A percentile compares a stretch with the other conserved stretches of the same genome.
Evolutionary conservation across 2,329 filamentous ascomycete species (phyloP).

Genomic region (Aspergillus nomiae): DNA sequence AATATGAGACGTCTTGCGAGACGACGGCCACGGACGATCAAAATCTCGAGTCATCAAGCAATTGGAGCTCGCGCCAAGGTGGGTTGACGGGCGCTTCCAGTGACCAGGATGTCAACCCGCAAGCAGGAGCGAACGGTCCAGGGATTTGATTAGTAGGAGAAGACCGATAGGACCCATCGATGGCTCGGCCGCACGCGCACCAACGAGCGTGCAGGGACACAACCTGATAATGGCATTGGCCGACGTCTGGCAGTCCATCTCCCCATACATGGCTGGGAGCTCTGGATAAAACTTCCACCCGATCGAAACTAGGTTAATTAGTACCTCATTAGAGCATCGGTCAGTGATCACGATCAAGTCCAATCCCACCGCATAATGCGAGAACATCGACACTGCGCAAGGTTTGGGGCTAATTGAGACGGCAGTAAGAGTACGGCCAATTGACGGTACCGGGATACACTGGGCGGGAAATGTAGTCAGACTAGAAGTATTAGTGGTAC

Average conservation of each 20-base stretch:
- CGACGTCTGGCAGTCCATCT: constrained; percentile 4
- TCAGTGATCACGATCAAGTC: not conserved
- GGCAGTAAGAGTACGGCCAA: constrained; percentile 6
- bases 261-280: not conserved
- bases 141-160: constrained; percentile 35
- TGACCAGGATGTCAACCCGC: constrained; percentile 16
- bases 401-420: constrained; percentile 4
- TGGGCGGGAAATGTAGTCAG: not conserved
- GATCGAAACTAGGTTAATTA: not conserved
- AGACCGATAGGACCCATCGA: constrained; percentile 29
- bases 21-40: constrained; percentile 32
- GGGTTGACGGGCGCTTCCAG: constrained; percentile 29
- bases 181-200: constrained; percentile 30
- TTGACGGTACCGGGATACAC: not conserved
- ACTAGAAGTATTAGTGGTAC: not conserved
- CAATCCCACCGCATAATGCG: not conserved
- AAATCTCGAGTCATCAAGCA: constrained; percentile 33
- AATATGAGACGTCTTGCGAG: constrained; percentile 24
- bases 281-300: not conserved
- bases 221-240: constrained; percentile 16
- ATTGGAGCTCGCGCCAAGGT: constrained; percentile 32
- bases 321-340: not conserved
- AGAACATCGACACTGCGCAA: not conserved
- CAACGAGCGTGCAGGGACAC: constrained; percentile 33
- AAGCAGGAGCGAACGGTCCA: constrained; percentile 15